phyloP scores from a whole-genome alignment of 2,329 filamentous ascomycete genomes.

The Fusarium chlamydosporum region DNA sequence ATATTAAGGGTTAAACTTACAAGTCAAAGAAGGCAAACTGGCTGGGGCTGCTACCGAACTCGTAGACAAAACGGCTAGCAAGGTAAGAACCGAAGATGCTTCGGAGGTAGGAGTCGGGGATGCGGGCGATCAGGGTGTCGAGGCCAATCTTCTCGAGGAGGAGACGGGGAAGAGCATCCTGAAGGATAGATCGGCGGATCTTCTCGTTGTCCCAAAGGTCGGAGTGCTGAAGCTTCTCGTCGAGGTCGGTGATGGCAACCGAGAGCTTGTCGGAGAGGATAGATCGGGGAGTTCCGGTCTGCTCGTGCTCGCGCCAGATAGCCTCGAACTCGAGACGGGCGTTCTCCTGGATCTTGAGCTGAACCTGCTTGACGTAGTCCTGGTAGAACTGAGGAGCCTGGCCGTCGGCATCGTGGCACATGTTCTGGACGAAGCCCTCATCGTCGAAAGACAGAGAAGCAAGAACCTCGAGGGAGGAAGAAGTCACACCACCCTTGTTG shows the following conservation, averaged over 20 bases:
- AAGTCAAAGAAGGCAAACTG: constrained; percentile 99
- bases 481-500: constrained; percentile 99
- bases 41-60: constrained; percentile 91
- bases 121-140: constrained; percentile 86
- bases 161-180: constrained; percentile 87
- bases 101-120: constrained; percentile 91
- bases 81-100: constrained; percentile 97
- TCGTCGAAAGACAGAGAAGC: constrained; percentile 97
- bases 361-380: constrained; percentile 91
- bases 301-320: constrained; percentile 94
- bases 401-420: constrained; percentile 84
- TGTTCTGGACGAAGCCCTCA: constrained; percentile 86
- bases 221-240: constrained; percentile 95
- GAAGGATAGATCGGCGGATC: constrained; percentile 82
- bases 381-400: constrained; percentile 91
- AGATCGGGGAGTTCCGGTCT: constrained; percentile 83
- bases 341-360: constrained; percentile 91
- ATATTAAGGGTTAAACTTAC: constrained; percentile 68
- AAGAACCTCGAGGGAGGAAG: constrained; percentile 94
- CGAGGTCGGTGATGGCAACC: constrained; percentile 92
- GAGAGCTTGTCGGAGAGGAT: constrained; percentile 93
- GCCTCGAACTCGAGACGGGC: constrained; percentile 96
- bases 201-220: constrained; percentile 89
- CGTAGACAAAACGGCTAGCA: constrained; percentile 95
- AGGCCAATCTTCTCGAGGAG: constrained; percentile 91